Evolutionary conservation across 2,329 filamentous ascomycete genomes (phyloP), one percentile per base, ranked within the genome.

Genomic region (Colletotrichum sp.): DNA sequence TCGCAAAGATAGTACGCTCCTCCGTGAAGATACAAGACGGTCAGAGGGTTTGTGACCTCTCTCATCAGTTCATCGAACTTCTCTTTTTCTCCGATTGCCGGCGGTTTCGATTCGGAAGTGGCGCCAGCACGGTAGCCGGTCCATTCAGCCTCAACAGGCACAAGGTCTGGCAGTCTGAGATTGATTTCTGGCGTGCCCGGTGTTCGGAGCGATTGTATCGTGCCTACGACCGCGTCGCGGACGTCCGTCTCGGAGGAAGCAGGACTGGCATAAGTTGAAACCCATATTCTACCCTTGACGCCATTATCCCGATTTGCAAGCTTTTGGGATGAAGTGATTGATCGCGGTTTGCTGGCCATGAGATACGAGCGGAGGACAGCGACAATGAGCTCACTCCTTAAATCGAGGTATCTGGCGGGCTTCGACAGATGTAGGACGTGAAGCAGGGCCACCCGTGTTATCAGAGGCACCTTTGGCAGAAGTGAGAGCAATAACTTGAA

Each of bases 251-350:
- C 91, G 73, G 90, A 87, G 0, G 93, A 94, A 4, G 86, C 85
- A 0, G 92, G 90, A 18, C 95, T 86, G 1, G 89, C 90, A 57
- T 94, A 93, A 71, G 92, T 94, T 80, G 93, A 93, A 28, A 98
- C 89, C 96, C 96, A 98, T 78, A 97, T 92, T 60, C 90, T 91
- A 5, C 95, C 95, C 82, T 95, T 96, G 81, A 98, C 87, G 1
- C 91, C 92, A 0, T 90, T 90, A 70, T 94, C 93, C 73, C 88
- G 91, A 60, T 90, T 85, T 2, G 91, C 90, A n/a, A 91, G 79
- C 57, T 85, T 86, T 84, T 98, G 96, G 8, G 90, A 85, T 76
- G 92, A 89, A 1, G 89, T 87, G 28, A 98, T 85, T 30, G 91
- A 87, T 13, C 79, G 82, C 0, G 88, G 87, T 18, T 84, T 85